Evolutionary conservation across 2,329 filamentous ascomycete genomes (phyloP), one percentile per base, ranked within the genome.

Genomic region (Stachybotrys chartarum): DNA sequence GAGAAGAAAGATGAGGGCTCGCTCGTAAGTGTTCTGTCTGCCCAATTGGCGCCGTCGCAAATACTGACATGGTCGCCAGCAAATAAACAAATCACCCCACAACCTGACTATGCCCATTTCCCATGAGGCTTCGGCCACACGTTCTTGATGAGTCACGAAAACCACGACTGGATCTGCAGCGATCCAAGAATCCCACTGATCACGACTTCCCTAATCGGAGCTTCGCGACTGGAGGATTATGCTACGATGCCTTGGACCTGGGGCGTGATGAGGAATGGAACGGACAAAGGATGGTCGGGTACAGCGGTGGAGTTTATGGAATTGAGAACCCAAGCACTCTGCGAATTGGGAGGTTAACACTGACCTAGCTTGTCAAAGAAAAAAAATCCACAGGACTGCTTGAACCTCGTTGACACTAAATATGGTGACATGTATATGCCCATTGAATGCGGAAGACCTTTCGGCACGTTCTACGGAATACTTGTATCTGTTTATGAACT

Each of bases 1-100:
- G 92, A 91, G 94, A 83, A 95, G 94, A 91, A 99, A 99, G 93
- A 96, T 94, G 82, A 87, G 94, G 78, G 94, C 93, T 72, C 83
- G 94, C 82, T 92, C 87, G 94, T 97, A 84, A 85, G 91, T 81
- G 51, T 24, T 16, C 48, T 24, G 39, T 18, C 30, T 24, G 12
- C 18, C 14, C 1, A 14, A 11, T 11, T 16, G 11, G 4, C 48
- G 10, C 17, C 44, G 12, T 35, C 64, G 24, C 24, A 24, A 24
- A 24, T 55, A 56, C 75, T 76, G 68, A 78, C 65, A 57, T 12
- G 7, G 44, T 17, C 8, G 14, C 46, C 68, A 87, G 84, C 77
- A 87, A 87, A 79, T 87, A 87, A 87, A 83, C 80, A 74, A 72
- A 75, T 82, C 78, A 74, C 78, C 73, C 75, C 76, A 74, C 75